phyloP scores from a whole-genome alignment of 371 early-diverging fungal genomes.

The Mucor mucedo region DNA sequence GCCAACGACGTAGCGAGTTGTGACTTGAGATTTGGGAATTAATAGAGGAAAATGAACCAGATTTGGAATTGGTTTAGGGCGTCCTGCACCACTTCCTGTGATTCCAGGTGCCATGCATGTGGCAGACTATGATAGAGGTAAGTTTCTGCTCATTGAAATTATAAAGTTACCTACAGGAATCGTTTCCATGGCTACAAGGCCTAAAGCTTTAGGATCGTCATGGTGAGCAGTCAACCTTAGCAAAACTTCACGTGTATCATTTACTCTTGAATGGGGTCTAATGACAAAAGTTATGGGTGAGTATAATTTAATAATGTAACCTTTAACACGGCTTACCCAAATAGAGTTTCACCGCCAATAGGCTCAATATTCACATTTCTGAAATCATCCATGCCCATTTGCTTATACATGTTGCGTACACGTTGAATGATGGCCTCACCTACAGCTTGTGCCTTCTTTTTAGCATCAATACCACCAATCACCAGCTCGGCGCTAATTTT shows the following conservation, averaged over 20 bases:
- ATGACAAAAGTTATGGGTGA: no score
- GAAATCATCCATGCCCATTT: conserved; percentile 57
- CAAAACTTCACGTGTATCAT: conserved; percentile 66
- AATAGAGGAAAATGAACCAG: conserved; percentile 72
- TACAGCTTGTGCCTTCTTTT: conserved; percentile 66
- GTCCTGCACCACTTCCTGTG: conserved; percentile 65
- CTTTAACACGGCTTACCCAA: conserved; percentile 54
- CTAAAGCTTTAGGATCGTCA: conserved; percentile 59
- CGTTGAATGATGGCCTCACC: conserved; percentile 68
- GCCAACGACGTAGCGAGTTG: conserved; percentile 52
- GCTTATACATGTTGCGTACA: conserved; percentile 54
- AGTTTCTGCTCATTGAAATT: no score
- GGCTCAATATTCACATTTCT: conserved; percentile 63
- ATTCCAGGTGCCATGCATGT: conserved; percentile 83
- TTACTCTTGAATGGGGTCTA: conserved; percentile 58
- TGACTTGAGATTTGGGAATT: conserved; percentile 59
- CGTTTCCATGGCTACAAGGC: conserved; percentile 67
- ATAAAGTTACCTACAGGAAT: conserved; percentile 57
- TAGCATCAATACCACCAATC: conserved; percentile 73
- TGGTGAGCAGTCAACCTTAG: conserved; percentile 69
- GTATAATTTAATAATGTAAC: no score
- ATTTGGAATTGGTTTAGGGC: conserved; percentile 69
- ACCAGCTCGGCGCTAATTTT: conserved; percentile 70
- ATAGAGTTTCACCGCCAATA: conserved; percentile 72
- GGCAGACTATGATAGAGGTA: conserved; percentile 48